Evolutionary conservation across 306 rosid species (phyloP).

Genomic region (Mimosa bimucronata): DNA sequence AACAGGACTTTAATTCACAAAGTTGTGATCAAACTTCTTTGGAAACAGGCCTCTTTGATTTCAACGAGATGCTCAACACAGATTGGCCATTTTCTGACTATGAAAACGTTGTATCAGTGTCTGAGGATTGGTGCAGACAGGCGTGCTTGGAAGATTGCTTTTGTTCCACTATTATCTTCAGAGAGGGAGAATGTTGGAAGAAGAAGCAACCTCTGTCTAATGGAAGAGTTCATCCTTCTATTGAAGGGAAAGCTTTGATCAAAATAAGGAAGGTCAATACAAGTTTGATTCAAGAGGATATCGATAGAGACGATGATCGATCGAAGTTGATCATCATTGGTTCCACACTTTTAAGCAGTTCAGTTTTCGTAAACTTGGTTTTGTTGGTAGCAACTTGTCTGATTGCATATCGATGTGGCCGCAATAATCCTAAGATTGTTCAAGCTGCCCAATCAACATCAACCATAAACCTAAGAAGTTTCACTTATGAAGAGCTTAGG

Average conservation of each 20-base stretch:
- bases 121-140: slow-evolving; percentile 43
- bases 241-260: slow-evolving; percentile 27
- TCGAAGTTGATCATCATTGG: slow-evolving; percentile 19
- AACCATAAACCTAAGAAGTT: slow-evolving; percentile 22
- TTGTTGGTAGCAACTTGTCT: neutral
- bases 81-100: slow-evolving; percentile 21
- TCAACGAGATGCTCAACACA: neutral
- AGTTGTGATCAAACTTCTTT: slow-evolving; percentile 34
- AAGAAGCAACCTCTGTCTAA: slow-evolving; percentile 27
- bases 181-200: slow-evolving; percentile 4
- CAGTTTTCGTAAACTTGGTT: slow-evolving; percentile 19
- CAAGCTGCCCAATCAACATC: neutral
- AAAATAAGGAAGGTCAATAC: slow-evolving; percentile 26
- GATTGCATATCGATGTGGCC: neutral
- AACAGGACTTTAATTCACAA: slow-evolving; percentile 41
- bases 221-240: neutral
- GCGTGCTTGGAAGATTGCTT: slow-evolving; percentile 39
- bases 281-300: neutral
- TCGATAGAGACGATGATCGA: neutral
- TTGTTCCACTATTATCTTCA: slow-evolving; percentile 22
- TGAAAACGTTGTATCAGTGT: neutral
- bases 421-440: neutral
- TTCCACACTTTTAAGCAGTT: slow-evolving; percentile 27
- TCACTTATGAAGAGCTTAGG: slow-evolving; percentile 31
- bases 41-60: slow-evolving; percentile 30